Evolutionary conservation across 345 rosid species (phyloP).

Genomic region (Eutrema japonicum): DNA sequence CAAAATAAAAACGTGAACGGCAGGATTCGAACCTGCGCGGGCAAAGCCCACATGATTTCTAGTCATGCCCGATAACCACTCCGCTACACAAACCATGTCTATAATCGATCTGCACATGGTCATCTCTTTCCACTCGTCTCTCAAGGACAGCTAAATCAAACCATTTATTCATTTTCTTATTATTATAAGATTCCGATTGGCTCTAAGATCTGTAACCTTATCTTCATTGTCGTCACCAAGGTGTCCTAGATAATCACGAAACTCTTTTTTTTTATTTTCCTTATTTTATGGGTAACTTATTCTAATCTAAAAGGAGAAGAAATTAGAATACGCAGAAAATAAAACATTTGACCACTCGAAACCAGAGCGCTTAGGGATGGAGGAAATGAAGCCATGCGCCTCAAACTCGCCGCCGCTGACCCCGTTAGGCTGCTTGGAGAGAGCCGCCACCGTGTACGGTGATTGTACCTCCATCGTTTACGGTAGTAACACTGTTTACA

Average conservation of each 20-base stretch:
- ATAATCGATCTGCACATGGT: background rate
- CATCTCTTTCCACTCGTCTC: background rate
- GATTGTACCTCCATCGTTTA: conserved; percentile 62
- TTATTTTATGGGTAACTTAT: background rate
- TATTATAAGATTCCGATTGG: background rate
- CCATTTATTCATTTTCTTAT: background rate
- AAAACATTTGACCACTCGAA: background rate
- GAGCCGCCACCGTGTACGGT: conserved; percentile 64
- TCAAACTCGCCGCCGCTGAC: conserved; percentile 63
- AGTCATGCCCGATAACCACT: conserved; percentile 86
- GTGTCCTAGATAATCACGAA: conserved; percentile 28
- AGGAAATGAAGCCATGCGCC: conserved; percentile 47
- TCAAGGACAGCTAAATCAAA: background rate
- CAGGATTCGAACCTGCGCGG: conserved; percentile 97
- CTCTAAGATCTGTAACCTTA: conserved; percentile 4
- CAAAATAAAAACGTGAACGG: conserved; percentile 31
- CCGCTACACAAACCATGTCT: background rate
- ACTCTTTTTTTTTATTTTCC: background rate
- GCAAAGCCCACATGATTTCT: conserved; percentile 97
- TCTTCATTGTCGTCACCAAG: conserved; percentile 25
- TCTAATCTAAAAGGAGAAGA: background rate
- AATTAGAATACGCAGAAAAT: background rate
- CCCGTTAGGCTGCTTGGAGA: conserved; percentile 53
- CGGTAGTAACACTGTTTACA: conserved; percentile 48
- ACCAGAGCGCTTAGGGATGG: conserved; percentile 31